Base-by-base conservation (phyloP, 2,329 filamentous ascomycete genomes). In the Graphiopsis chlorocephala region DNA sequence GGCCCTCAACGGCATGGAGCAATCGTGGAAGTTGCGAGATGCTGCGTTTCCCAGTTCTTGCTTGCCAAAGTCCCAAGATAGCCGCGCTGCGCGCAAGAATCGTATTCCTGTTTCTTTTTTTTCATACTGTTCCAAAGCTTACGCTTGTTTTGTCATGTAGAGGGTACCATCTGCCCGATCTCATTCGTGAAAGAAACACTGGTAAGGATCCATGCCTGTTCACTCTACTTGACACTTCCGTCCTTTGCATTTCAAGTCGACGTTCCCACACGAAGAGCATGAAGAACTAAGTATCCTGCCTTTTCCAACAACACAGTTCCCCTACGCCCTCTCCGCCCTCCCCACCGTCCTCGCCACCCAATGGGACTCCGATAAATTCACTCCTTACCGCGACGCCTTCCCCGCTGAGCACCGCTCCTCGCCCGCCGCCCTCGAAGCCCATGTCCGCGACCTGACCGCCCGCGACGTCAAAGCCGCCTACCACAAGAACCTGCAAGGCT, bases 151-250 rank as follows among this genome's bases (percentile, higher is more conserved):
- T 35, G 59, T 42, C 61, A 63, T 67, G 64, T 70, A 93, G 90
- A 93, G 84, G 90, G 91, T 68, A 93, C 91, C 58, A 88, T 93
- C 68, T 93, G 90, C 77, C 89, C 90, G 71, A 92, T 93, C 76
- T 91, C 89, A 71, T 93, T 93, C 78, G 91, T 93, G 78, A 91
- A 91, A 80, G 89, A 93, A 76, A 86, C 91, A 69, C 81, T 93
- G 80, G 91, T 93, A 86, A 85, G 35, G 35, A 90, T 55, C 7
- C 23, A n/a, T 74, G 63, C 42, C 14, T 5, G 17, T 42, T 15
- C 35, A n/a, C 35, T n/a, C 35, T n/a, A n/a, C n/a, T n/a, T 10
- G 35, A n/a, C 35, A n/a, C 17, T 58, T 48, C 66, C 67, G 64
- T 58, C 66, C 58, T 42, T 66, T 59, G 48, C 23, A 33, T 61